These are phyloP conservation scores for Aureobasidium lini DNA, from an alignment of 2,329 filamentous ascomycete species.

Conservation along the genomic window DNA sequence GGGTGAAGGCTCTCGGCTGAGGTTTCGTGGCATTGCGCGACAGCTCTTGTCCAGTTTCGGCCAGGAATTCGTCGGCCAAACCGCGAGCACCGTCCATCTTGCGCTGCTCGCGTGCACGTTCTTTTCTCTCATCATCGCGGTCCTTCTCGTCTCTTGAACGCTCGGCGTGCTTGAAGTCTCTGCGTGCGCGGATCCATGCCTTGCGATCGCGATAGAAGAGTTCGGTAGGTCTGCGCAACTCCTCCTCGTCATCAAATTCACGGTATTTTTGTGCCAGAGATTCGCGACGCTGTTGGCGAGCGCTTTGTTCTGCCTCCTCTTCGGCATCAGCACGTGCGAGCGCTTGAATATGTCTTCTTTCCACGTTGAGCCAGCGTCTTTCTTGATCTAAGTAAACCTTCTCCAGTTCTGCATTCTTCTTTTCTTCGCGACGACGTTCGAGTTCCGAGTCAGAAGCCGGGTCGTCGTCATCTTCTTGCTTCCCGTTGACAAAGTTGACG, in stretches of 20 bases:
- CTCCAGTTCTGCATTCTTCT: conserved; percentile 67
- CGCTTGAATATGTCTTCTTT: conserved; percentile 74
- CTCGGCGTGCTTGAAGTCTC: conserved; percentile 65
- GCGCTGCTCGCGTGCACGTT: conserved; percentile 54
- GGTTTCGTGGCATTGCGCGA: conserved; percentile 31
- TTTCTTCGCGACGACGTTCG: conserved; percentile 61
- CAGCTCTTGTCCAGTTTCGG: conserved; percentile 73
- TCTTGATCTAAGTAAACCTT: conserved; percentile 79
- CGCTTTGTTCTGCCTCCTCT: conserved; percentile 66
- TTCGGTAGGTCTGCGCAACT: conserved; percentile 59
- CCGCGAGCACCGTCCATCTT: conserved; percentile 68
- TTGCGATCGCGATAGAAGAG: conserved; percentile 90
- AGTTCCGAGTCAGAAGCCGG: conserved; percentile 83
- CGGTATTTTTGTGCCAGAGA: conserved; percentile 64
- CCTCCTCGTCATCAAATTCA: conserved; percentile 84
- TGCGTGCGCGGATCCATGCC: conserved; percentile 76
- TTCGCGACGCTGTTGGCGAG: conserved; percentile 55
- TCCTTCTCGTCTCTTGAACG: conserved; percentile 73
- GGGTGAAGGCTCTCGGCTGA: conserved; percentile 13
- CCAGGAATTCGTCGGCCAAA: conserved; percentile 86
- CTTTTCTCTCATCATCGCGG: conserved; percentile 67
- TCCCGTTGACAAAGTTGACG: conserved; percentile 74
- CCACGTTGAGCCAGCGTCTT: conserved; percentile 82
- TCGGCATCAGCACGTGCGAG: conserved; percentile 77
- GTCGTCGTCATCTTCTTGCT: conserved; percentile 75